phyloP scores from a whole-genome alignment of 1,139 yeast species.

The Saccharomycopsis crataegensis region DNA sequence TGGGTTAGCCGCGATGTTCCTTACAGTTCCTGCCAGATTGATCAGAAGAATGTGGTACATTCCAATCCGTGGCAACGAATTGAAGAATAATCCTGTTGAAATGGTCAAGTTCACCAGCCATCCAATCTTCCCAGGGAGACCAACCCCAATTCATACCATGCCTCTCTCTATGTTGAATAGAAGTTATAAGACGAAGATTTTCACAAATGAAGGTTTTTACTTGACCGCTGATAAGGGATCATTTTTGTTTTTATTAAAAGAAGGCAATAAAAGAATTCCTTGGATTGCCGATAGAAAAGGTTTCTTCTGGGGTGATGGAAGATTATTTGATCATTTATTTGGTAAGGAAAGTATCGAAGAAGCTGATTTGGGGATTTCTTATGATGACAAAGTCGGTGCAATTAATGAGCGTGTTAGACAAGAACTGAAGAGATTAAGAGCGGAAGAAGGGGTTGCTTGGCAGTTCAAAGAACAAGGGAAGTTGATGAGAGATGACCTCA shows the following conservation, averaged over 20 bases:
- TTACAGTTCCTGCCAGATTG: slow-evolving; percentile 58
- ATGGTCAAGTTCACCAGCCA: slow-evolving; percentile 63
- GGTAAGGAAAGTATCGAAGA: slow-evolving; percentile 71
- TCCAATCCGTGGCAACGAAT: slow-evolving; percentile 36
- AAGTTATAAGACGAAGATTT: slow-evolving; percentile 57
- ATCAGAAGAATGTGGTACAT: slow-evolving; percentile 72
- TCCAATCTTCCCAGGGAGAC: slow-evolving; percentile 66
- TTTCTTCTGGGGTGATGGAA: slow-evolving; percentile 87
- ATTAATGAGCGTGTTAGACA: slow-evolving; percentile 13
- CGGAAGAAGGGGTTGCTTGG: slow-evolving; percentile 18
- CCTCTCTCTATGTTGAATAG: slow-evolving; percentile 52
- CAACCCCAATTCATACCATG: slow-evolving; percentile 67
- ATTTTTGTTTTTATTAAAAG: slow-evolving; percentile 67
- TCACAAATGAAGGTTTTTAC: slow-evolving; percentile 83
- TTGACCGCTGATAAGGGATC: slow-evolving; percentile 73
- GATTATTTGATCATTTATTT: slow-evolving; percentile 71
- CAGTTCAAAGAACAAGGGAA: slow-evolving; percentile 18
- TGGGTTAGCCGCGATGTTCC: slow-evolving; percentile 37
- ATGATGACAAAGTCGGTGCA: slow-evolving; percentile 41
- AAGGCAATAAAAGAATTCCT: slow-evolving; percentile 45
- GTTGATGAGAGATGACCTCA: slow-evolving; percentile 15
- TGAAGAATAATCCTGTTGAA: slow-evolving; percentile 36
- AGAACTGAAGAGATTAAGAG: slow-evolving; percentile 12
- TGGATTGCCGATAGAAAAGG: slow-evolving; percentile 84
- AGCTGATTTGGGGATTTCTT: slow-evolving; percentile 70